These are phyloP conservation scores for Polytolypa hystricis DNA, from an alignment of 2,329 filamentous ascomycete genomes.

Conservation along the genomic window DNA sequence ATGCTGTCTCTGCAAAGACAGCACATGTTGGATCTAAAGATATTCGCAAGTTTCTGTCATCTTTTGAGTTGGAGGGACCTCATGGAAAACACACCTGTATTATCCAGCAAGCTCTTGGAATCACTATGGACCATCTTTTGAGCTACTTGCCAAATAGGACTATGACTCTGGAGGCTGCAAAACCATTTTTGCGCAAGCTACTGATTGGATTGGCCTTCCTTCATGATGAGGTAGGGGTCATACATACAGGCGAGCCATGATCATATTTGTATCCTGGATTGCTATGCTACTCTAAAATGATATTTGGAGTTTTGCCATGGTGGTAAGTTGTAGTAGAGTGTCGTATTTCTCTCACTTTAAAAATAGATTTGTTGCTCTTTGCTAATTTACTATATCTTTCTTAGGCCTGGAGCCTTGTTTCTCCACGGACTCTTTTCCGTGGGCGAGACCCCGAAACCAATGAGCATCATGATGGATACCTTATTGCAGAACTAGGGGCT, in stretches of 20 bases:
- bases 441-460: conserved; percentile 3
- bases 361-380: too few relatives aligned
- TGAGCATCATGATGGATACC: conserved; percentile 11
- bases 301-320: conserved; percentile 16
- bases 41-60: conserved; percentile 4
- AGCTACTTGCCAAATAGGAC: neutral
- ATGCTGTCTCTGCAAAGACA: conserved; percentile 1
- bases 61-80: conserved; percentile 4
- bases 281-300: conserved; percentile 7
- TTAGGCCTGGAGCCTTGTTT: conserved; percentile 2
- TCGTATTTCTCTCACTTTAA: too few relatives aligned
- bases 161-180: conserved; percentile 9
- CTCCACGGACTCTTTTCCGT: conserved; percentile 1
- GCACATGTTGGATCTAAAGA: conserved; percentile 1
- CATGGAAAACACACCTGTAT: conserved; percentile 11
- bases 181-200: conserved; percentile 8
- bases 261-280: neutral
- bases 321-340: conserved; percentile 12
- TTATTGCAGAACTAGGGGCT: conserved; percentile 17
- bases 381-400: neutral
- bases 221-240: conserved; percentile 11
- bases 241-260: conserved; percentile 6
- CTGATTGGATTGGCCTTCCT: conserved; percentile 9
- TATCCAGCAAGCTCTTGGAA: conserved; percentile 15
- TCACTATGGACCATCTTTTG: conserved; percentile 9